Evolutionary conservation across 352 stramenopile genomes (phyloP), one percentile per base, ranked within the genome.

Genomic region (Globisporangium megalacanthum): DNA sequence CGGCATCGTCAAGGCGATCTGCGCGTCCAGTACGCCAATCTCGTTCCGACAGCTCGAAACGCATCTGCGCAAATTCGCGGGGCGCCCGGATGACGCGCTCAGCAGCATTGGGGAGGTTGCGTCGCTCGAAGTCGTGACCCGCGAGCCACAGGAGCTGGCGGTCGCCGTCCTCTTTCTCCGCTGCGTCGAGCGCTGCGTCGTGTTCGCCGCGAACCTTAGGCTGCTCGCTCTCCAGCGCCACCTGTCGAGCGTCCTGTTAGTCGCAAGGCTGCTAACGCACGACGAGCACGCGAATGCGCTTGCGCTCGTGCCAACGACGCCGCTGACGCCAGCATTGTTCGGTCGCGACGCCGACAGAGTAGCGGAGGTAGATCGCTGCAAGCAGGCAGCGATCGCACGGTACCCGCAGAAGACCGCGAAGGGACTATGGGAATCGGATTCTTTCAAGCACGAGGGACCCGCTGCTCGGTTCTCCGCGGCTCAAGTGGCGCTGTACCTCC

Each of bases 31-130:
- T 2, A 87, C 80, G 13, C 76, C 78, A 1, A 77, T 94, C 33
- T 82, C 83, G 42, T 87, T 79, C 59, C 77, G 79, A 2, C 80
- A 91, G 56, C 58, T 94, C 33, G 77, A 94, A 35, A 81, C 82
- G 76, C 78, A 92, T 50, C 56, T 92, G 50, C 81, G 80, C 17
- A 63, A 73, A 22, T 92, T 86, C 59, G 79, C 70, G 1, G 83
- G 80, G 1, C 76, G 83, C 0, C 83, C 83, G 0, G 79, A 91
- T 49, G 81, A 91, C 33, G 83, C 83, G 1, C 65, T 86, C 11
- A 65, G 67, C 14, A 68, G 79, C 45, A 69, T 88, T 31, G 41
- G 56, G 10, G 79, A 89, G 31, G 79, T 92, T 35, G 69, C 75
- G n/a, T 84, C 71, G n/a, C 58, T 82, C 17, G 46, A 64, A 17